Conservation (phyloP, 129 eudicot species). For the Saussurea involucrata region DNA sequence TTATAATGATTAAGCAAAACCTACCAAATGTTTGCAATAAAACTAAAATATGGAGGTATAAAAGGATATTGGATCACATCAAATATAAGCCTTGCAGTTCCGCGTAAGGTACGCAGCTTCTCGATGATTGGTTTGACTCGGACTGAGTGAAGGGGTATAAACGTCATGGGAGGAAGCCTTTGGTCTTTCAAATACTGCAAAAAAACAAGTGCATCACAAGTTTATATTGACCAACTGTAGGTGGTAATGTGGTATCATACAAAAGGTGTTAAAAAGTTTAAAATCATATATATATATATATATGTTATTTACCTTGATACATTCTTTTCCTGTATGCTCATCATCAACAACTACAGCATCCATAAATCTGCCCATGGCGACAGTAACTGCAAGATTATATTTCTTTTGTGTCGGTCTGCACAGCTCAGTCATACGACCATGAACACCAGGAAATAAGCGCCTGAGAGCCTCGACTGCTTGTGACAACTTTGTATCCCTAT, state of each 20-base stretch:
- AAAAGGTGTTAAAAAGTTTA: not conserved
- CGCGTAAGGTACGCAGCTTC: constrained; percentile 85
- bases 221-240: not conserved
- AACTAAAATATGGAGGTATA: not conserved
- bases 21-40: not conserved
- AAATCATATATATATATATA: not conserved
- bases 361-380: constrained; percentile 99
- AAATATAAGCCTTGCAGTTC: constrained; percentile 82
- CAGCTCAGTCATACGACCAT: constrained; percentile 99
- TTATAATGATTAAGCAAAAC: not conserved
- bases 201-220: constrained; percentile 1
- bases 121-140: constrained; percentile 87
- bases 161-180: constrained; percentile 98
- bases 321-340: constrained; percentile 91
- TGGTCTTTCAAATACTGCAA: constrained; percentile 92
- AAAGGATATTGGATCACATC: constrained; percentile 98
- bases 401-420: constrained; percentile 90
- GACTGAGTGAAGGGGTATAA: constrained; percentile 92
- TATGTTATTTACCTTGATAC: constrained; percentile 69
- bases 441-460: constrained; percentile 96
- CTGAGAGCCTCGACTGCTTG: constrained; percentile 93
- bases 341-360: constrained; percentile 98
- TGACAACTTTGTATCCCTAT: constrained; percentile 83
- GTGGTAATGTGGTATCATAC: not conserved
- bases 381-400: constrained; percentile 96